Base-by-base conservation (phyloP, 768 basidiomycete genomes). In the Dacryopinax primogenitus region DNA sequence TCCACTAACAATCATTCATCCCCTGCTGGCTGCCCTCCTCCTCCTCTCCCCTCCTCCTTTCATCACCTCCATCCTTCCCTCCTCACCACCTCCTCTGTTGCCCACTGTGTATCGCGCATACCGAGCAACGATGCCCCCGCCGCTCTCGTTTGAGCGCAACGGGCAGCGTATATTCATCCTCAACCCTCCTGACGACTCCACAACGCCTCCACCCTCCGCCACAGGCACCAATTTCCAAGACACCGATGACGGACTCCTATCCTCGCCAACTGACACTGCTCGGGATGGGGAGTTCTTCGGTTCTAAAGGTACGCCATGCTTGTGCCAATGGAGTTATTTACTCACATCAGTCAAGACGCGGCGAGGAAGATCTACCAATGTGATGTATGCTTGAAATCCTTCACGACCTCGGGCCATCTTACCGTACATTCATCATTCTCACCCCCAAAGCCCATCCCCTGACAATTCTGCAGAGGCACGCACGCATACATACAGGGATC, bases 81-180 rank as follows among this genome's bases (percentile, higher is more conserved):
- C 41, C 41, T 23, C 41, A n/a, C 41, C 18, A 18, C 41, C 7
- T 23, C 41, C 18, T 18, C 41, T 23, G 4, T n/a, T n/a, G n/a
- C n/a, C 41, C 41, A 44, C 9, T 9, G 36, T 9, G 18, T 18
- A 37, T 9, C 36, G 36, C 36, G 18, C 36, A 37, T 9, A n/a
- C n/a, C n/a, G n/a, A n/a, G 11, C 9, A 18, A 37, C 41, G 7
- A 44, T 44, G 41, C 18, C 41, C 41, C 26, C 51, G 15, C 51
- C 51, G 30, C 51, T 58, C 11, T 58, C 51, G 15, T 58, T 58
- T 21, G 13, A 58, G 30, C 51, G 51, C 51, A 58, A 58, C 51
- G 51, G 51, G 26, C 51, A 58, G 18, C 51, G 51, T 30, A 58
- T 58, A 23, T 58, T 30, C 23, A 58, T 58, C 51, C 51, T 58